These are phyloP conservation scores for Xylaria multiplex DNA, from an alignment of 2,329 filamentous ascomycete genomes.

Conservation along the genomic window DNA sequence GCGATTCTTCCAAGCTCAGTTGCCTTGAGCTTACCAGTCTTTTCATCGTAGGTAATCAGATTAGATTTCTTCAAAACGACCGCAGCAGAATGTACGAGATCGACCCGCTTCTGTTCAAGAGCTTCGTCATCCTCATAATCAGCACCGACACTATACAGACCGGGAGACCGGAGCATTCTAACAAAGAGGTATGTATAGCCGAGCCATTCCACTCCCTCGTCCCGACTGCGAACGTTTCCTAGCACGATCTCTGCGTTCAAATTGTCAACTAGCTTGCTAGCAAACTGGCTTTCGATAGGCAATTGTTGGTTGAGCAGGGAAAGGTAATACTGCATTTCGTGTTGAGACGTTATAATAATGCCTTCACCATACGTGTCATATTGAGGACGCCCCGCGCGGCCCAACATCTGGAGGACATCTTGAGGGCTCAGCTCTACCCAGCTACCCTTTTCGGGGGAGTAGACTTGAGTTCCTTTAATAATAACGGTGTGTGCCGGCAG, in stretches of 20 bases:
- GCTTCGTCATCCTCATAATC: slow-evolving; percentile 94
- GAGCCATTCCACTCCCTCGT: slow-evolving; percentile 98
- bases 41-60: slow-evolving; percentile 94
- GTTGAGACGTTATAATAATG: slow-evolving; percentile 97
- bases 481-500: slow-evolving; percentile 97
- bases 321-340: slow-evolving; percentile 96
- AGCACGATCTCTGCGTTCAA: slow-evolving; percentile 96
- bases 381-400: slow-evolving; percentile 93
- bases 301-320: slow-evolving; percentile 96
- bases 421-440: slow-evolving; percentile 98
- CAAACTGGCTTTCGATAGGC: slow-evolving; percentile 95
- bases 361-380: slow-evolving; percentile 98
- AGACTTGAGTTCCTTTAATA: slow-evolving; percentile 98
- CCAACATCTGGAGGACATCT: slow-evolving; percentile 98
- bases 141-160: slow-evolving; percentile 92
- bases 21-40: slow-evolving; percentile 84
- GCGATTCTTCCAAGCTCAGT: slow-evolving; percentile 96
- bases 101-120: slow-evolving; percentile 96
- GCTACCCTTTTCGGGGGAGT: slow-evolving; percentile 97
- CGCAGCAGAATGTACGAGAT: slow-evolving; percentile 94
- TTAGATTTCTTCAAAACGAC: slow-evolving; percentile 86
- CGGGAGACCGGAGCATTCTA: slow-evolving; percentile 94
- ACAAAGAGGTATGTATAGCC: slow-evolving; percentile 98
- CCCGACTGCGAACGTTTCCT: slow-evolving; percentile 88
- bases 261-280: slow-evolving; percentile 93